Percentiles rank a stretch among this genome's conserved stretches.
These are phyloP conservation scores for Plasmodium fragile DNA, from an alignment of 169 alveolate genomes.

Conservation along the genomic window DNA sequence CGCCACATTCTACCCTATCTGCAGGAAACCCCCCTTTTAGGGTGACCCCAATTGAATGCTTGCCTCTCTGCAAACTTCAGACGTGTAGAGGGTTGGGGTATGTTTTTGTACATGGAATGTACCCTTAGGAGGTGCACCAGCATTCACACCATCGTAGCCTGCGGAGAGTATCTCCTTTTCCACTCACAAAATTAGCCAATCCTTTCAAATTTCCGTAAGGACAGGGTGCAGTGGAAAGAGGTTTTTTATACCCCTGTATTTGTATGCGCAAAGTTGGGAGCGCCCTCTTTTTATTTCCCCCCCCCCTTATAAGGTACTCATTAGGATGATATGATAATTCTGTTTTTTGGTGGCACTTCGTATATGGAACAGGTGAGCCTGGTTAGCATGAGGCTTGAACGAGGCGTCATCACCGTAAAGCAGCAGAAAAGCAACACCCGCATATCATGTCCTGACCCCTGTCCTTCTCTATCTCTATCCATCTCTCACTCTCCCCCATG, in stretches of 20 bases:
- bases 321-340: neutral
- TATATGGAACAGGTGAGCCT: neutral
- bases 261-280: neutral
- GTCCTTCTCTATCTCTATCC: neutral
- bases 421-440: neutral
- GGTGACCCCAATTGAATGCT: neutral
- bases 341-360: neutral
- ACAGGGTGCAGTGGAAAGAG: neutral
- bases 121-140: neutral
- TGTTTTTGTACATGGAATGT: neutral
- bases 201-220: neutral
- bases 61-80: neutral
- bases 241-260: neutral
- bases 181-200: neutral
- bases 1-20: neutral
- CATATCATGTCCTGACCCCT: neutral
- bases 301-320: neutral
- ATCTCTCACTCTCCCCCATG: neutral
- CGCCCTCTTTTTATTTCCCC: neutral
- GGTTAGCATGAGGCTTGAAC: neutral
- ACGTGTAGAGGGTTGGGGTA: neutral
- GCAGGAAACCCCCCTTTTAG: neutral
- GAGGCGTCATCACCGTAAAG: neutral
- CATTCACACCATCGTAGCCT: neutral
- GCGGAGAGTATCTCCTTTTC: neutral